Base-by-base conservation (phyloP, 1,284 basidiomycete species). In the Sphagnurus paluster region DNA sequence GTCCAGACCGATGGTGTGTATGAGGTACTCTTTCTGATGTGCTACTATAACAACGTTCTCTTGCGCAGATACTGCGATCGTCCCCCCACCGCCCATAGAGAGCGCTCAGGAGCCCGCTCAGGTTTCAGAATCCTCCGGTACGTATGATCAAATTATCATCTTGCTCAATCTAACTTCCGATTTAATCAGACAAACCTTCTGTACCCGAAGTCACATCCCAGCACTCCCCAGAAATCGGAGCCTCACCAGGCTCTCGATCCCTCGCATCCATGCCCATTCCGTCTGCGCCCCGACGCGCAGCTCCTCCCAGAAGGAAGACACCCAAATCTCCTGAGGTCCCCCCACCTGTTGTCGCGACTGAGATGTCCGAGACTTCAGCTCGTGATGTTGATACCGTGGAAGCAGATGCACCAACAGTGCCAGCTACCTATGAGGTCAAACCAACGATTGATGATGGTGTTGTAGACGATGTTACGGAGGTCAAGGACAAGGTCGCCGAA, bases 261-360 rank as follows among this genome's bases (percentile, higher is more conserved):
- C 39, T 42, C 49, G 81, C 2, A 49, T 59, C 79, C 1, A 90
- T 90, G 85, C 87, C 87, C n/a, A 68, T 86, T 3, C 85, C 87
- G 11, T 72, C 75, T n/a, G 82, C 63, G 8, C 87, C 87, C 30
- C 77, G 81, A 36, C 76, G 87, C 4, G 74, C 82, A 13, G 83
- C 69, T 3, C 87, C 85, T 35, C 87, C 87, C 3, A 73, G 87
- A 39, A 84, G 77, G 67, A 84, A 83, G 56, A 52, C 70, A 2
- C 66, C 67, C 29, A 84, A 82, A 53, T 65, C 70, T 3, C 65
- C 70, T 28, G 66, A 70, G 7, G 59, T 64, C 2, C 54, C 64
- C 45, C 56, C 58, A 29, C 51, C 43, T 14, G 34, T 44, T 37
- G 21, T 55, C 17, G 30, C 13, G 14, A 14, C 4, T 2, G 50